Evolutionary conservation across 805 yeast species (phyloP), one percentile per base, ranked within the genome.

Genomic region (Candida krabiensis): DNA sequence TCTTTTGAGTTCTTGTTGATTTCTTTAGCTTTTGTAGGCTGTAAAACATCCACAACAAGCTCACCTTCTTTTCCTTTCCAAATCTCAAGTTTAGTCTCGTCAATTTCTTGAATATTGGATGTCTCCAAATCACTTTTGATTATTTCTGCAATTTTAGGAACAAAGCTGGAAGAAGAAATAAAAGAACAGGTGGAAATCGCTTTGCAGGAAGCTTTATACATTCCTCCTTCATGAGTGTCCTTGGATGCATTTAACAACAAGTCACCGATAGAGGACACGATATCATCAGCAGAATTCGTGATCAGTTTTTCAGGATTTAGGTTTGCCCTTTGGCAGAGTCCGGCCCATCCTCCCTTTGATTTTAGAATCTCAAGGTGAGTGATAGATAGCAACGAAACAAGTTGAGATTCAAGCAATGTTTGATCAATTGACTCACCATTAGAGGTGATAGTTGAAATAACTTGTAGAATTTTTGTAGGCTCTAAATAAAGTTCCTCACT

Each of bases 1-100:
- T 89, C 96, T 55, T 82, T 89, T 1, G 86, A 67, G 56, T 86
- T 86, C 57, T 85, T 86, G 55, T 78, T 77, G 11, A 79, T 77
- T 4, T 64, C 67, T 11, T 66, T 63, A 53, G 69, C 73, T 38
- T 64, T 64, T 19, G 55, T 55, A 9, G 57, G 51, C 25, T 71
- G 74, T 33, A 86, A 60, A 4, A 86, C 78, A 53, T 86, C 80
- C 14, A 80, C 62, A 2, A 84, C 93, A 37, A 83, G 58, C 31
- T 75, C 80, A 2, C 89, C 95, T 30, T 81, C 95, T 0, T 69
- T 57, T 8, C 83, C 83, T 31, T 64, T 69, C 83, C 87, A 86
- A 24, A 93, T 84, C 11, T 63, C 60, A 14, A 85, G 54, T 28
- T 80, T 77, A 9, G 72, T 67, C 2, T 58, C 67, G 41, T 79